phyloP scores from a whole-genome alignment of 129 eudicot genomes.

The Escallonia rubra region DNA sequence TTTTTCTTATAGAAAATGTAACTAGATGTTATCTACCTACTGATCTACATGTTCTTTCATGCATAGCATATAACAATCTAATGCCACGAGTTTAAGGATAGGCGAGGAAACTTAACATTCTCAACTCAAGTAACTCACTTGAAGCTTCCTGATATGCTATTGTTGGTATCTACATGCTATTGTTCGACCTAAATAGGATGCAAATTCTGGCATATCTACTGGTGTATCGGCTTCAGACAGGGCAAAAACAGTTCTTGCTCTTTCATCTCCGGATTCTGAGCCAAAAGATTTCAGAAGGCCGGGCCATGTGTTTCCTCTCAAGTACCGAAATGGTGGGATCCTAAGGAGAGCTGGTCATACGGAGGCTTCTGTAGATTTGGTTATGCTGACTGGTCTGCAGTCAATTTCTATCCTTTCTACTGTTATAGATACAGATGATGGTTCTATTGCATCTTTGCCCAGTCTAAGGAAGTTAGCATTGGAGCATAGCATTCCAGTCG shows the following conservation, averaged over 20 bases:
- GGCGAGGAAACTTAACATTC: too few relatives aligned
- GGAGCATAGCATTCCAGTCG: slow-evolving; percentile 61
- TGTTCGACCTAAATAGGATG: slow-evolving; percentile 54
- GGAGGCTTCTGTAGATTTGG: slow-evolving; percentile 89
- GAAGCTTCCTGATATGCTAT: not conserved
- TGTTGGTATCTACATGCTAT: not conserved
- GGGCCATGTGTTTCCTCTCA: slow-evolving; percentile 87
- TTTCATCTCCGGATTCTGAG: slow-evolving; percentile 50
- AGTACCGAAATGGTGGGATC: slow-evolving; percentile 80
- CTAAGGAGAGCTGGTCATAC: slow-evolving; percentile 79
- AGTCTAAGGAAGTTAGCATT: slow-evolving; percentile 44
- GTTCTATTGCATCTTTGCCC: slow-evolving; percentile 61
- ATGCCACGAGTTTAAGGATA: too few relatives aligned
- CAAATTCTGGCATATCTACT: slow-evolving; percentile 52
- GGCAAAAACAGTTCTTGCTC: slow-evolving; percentile 66
- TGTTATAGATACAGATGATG: slow-evolving; percentile 63
- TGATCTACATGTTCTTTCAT: too few relatives aligned
- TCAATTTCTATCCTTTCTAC: slow-evolving; percentile 67
- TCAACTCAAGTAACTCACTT: too few relatives aligned
- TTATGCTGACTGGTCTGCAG: slow-evolving; percentile 62
- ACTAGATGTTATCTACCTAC: too few relatives aligned
- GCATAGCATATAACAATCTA: too few relatives aligned
- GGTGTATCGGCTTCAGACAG: slow-evolving; percentile 93
- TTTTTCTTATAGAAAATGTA: too few relatives aligned
- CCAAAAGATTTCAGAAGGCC: slow-evolving; percentile 75